Evolutionary conservation across 495 filamentous ascomycete genomes (phyloP).

Genomic region (Lasiosphaeria hispida): DNA sequence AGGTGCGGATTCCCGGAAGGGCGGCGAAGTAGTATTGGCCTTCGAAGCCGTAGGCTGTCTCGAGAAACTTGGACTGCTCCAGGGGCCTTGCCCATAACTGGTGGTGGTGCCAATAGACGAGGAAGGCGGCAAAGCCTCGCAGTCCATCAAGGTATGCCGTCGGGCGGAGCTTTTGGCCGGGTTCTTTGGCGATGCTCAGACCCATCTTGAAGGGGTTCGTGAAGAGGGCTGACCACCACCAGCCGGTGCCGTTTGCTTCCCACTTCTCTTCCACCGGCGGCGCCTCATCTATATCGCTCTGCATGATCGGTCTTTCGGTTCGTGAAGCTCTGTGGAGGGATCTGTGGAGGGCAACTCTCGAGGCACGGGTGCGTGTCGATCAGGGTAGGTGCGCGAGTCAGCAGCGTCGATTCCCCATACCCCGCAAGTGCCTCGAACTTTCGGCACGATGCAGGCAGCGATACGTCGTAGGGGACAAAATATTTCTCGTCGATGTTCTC

Average conservation of each 20-base stretch:
- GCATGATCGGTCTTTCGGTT: too few relatives aligned
- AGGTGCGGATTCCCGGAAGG: constrained; percentile 36
- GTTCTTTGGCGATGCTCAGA: not conserved
- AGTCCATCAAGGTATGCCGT: constrained; percentile 50
- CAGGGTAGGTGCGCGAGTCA: too few relatives aligned
- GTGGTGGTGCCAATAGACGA: constrained; percentile 50
- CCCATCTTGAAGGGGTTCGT: constrained; percentile 1
- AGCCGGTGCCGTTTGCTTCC: not conserved
- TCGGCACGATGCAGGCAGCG: too few relatives aligned
- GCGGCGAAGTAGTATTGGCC: constrained; percentile 41
- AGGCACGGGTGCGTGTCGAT: too few relatives aligned
- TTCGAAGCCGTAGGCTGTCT: constrained; percentile 34
- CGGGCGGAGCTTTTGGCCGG: constrained; percentile 31
- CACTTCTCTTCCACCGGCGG: not conserved
- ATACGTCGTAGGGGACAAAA: too few relatives aligned
- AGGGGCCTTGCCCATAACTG: constrained; percentile 36
- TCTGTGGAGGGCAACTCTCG: too few relatives aligned
- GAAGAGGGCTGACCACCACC: not conserved
- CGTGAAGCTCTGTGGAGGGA: too few relatives aligned
- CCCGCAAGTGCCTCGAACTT: too few relatives aligned
- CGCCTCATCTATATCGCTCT: too few relatives aligned
- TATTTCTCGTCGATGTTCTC: too few relatives aligned
- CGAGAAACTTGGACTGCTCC: constrained; percentile 28
- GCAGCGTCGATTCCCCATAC: too few relatives aligned
- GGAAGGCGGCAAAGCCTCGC: constrained; percentile 45